These are phyloP conservation scores for Paramecium octaurelia DNA, from an alignment of 73 alveolate genomes.

Conservation along the genomic window DNA sequence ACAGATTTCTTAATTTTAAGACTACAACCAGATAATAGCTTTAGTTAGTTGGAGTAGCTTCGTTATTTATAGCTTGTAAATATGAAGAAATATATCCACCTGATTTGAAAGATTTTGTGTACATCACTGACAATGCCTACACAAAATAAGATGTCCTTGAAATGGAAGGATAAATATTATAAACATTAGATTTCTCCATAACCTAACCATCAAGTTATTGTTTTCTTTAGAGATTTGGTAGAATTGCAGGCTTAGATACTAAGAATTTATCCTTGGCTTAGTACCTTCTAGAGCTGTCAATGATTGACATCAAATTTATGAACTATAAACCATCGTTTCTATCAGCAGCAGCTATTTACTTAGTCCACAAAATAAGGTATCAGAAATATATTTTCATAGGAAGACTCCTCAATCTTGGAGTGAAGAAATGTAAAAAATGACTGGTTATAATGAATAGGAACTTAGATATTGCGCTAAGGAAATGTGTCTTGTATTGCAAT, in stretches of 20 bases:
- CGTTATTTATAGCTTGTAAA: slow-evolving; percentile 79
- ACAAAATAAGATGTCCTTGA: slow-evolving; percentile 67
- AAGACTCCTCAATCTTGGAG: slow-evolving; percentile 30
- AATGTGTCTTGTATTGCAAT: slow-evolving; percentile 38
- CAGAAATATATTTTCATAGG: not conserved
- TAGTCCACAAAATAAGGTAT: slow-evolving; percentile 57
- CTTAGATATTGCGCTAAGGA: slow-evolving; percentile 67
- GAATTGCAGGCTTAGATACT: slow-evolving; percentile 65
- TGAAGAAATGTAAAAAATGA: slow-evolving; percentile 20
- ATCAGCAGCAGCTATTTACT: slow-evolving; percentile 57
- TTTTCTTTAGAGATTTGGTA: slow-evolving; percentile 69
- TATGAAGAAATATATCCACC: slow-evolving; percentile 84
- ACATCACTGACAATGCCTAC: slow-evolving; percentile 78
- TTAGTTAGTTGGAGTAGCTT: slow-evolving; percentile 74
- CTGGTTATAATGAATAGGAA: slow-evolving; percentile 66
- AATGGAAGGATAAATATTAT: slow-evolving; percentile 75
- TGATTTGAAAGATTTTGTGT: slow-evolving; percentile 73
- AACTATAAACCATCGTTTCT: slow-evolving; percentile 69
- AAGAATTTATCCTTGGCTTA: slow-evolving; percentile 70
- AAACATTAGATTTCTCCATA: slow-evolving; percentile 67
- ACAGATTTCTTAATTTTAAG: slow-evolving; percentile 66
- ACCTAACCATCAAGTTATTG: slow-evolving; percentile 74
- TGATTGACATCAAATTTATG: slow-evolving; percentile 65
- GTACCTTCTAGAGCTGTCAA: slow-evolving; percentile 70
- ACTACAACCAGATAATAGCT: slow-evolving; percentile 67